Evolutionary conservation across 495 filamentous ascomycete species (phyloP).

Genomic region (Penicillium steckii): DNA sequence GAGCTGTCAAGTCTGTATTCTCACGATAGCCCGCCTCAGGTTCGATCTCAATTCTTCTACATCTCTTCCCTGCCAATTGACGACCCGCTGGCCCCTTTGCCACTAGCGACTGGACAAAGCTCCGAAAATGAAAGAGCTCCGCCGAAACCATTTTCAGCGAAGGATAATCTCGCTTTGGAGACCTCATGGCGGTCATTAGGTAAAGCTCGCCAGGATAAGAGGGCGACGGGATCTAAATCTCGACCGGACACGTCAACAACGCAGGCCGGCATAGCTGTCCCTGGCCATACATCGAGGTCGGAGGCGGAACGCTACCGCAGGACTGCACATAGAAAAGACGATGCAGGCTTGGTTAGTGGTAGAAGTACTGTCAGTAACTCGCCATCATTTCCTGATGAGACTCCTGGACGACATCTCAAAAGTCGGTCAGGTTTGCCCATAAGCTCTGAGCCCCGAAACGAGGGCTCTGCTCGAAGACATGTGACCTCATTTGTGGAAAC

Average conservation of each 20-base stretch:
- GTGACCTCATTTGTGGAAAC: conserved; percentile 9
- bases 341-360: conserved; percentile 29
- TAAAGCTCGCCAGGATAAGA: conserved; percentile 33
- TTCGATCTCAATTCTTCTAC: conserved; percentile 79
- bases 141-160: conserved; percentile 73
- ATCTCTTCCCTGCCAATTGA: conserved; percentile 74
- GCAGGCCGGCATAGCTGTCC: conserved; percentile 46
- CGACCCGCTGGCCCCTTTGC: conserved; percentile 72
- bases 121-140: conserved; percentile 50
- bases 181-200: conserved; percentile 65
- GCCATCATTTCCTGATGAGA: conserved; percentile 16
- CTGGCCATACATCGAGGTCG: conserved; percentile 34
- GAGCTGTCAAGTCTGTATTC: conserved; percentile 33
- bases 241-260: conserved; percentile 35
- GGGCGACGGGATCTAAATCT: conserved; percentile 24
- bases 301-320: conserved; percentile 29
- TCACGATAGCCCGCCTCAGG: conserved; percentile 36
- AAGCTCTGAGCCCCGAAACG: conserved; percentile 10
- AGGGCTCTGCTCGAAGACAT: conserved; percentile 9
- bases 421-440: conserved; percentile 4
- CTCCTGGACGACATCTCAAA: conserved; percentile 9
- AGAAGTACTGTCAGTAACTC: conserved; percentile 18
- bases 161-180: conserved; percentile 73
- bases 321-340: conserved; percentile 15
- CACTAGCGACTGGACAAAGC: conserved; percentile 51